These are phyloP conservation scores for Venturia pyrina DNA, from an alignment of 2,329 filamentous ascomycete species.

Conservation along the genomic window DNA sequence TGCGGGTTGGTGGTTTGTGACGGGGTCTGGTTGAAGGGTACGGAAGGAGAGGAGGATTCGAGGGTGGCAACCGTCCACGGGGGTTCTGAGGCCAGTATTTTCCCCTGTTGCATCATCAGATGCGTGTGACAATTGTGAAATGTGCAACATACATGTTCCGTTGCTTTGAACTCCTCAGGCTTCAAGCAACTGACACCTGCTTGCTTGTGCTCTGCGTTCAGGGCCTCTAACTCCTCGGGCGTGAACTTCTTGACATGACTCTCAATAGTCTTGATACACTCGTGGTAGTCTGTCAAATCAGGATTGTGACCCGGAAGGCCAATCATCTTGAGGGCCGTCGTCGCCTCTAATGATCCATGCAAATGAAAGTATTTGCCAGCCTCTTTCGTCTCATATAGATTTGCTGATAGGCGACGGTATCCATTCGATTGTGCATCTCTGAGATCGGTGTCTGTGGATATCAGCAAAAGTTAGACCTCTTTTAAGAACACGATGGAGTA, in stretches of 20 bases:
- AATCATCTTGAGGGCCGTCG: slow-evolving; percentile 59
- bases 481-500: slow-evolving; percentile 14
- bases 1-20: slow-evolving; percentile 24
- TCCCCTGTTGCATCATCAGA: slow-evolving; percentile 22
- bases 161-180: slow-evolving; percentile 30
- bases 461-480: slow-evolving; percentile 15
- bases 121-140: not conserved
- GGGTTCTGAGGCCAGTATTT: slow-evolving; percentile 29
- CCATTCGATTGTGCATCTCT: slow-evolving; percentile 59
- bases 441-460: slow-evolving; percentile 56
- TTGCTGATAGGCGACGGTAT: slow-evolving; percentile 63
- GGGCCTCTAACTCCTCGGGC: slow-evolving; percentile 29
- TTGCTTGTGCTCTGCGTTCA: slow-evolving; percentile 32
- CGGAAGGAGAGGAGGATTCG: slow-evolving; percentile 40
- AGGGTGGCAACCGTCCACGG: slow-evolving; percentile 42
- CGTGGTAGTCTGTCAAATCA: slow-evolving; percentile 41
- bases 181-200: slow-evolving; percentile 33
- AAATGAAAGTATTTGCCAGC: slow-evolving; percentile 63
- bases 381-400: slow-evolving; percentile 59
- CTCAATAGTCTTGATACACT: slow-evolving; percentile 31
- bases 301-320: slow-evolving; percentile 53
- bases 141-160: slow-evolving; percentile 26
- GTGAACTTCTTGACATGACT: slow-evolving; percentile 32
- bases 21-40: slow-evolving; percentile 35
- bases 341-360: slow-evolving; percentile 64